Evolutionary conservation across 495 filamentous ascomycete species (phyloP).

Genomic region (Diplogelasinospora grovesii): DNA sequence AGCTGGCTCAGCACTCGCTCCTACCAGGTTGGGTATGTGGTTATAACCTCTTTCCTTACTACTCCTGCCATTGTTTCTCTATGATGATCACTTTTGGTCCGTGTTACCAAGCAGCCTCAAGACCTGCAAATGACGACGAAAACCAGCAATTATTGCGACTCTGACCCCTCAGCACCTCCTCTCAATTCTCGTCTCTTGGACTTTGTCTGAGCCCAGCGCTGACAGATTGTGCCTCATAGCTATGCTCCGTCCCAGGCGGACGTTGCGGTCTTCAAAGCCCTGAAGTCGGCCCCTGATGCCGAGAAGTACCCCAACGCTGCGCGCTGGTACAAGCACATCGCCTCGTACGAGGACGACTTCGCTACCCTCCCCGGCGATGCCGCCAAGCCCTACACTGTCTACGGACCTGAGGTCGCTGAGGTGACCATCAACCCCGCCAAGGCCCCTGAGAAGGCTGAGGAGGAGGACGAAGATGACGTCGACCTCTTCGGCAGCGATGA

Average conservation of each 20-base stretch:
- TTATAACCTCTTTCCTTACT: conserved; percentile 10
- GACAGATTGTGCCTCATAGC: no score
- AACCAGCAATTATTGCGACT: conserved; percentile 70
- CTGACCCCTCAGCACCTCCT: conserved; percentile 48
- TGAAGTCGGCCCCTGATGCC: conserved; percentile 66
- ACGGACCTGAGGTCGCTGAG: conserved; percentile 77
- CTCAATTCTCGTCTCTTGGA: conserved; percentile 1
- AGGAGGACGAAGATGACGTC: conserved; percentile 80
- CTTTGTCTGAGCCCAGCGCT: no score
- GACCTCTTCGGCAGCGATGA: conserved; percentile 87
- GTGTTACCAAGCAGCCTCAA: conserved; percentile 99
- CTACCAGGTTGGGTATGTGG: conserved; percentile 73
- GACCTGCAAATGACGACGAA: conserved; percentile 84
- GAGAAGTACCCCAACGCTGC: conserved; percentile 88
- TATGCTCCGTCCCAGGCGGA: conserved; percentile 88
- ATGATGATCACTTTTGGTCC: conserved; percentile 97
- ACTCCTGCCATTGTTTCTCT: conserved; percentile 12
- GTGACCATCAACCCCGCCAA: conserved; percentile 78
- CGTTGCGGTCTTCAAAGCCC: conserved; percentile 85
- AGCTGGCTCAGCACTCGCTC: no score
- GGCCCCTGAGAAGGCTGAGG: conserved; percentile 57
- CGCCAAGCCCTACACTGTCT: conserved; percentile 77
- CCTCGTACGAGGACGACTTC: conserved; percentile 85
- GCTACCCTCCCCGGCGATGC: conserved; percentile 84
- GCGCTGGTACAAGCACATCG: conserved; percentile 98